Conservation (phyloP, 2,329 filamentous ascomycete species). For the Chaetothyriales sp. region DNA sequence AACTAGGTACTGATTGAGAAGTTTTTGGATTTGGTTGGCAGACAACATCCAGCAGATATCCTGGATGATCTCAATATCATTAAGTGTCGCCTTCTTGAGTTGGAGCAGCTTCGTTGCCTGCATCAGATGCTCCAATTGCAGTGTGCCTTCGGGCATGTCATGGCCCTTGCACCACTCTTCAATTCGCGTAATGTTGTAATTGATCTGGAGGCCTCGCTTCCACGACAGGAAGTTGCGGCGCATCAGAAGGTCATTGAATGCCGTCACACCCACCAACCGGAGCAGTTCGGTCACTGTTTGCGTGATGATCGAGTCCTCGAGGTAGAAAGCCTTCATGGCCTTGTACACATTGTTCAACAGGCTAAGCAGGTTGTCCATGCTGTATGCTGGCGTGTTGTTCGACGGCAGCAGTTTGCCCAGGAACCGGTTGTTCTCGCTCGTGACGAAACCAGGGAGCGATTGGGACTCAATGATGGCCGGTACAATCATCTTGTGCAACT, state of each 20-base stretch:
- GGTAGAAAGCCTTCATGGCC: constrained; percentile 96
- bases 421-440: constrained; percentile 96
- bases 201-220: constrained; percentile 98
- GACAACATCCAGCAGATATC: constrained; percentile 96
- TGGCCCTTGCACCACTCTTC: constrained; percentile 99
- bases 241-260: constrained; percentile 97
- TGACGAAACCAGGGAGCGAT: constrained; percentile 93
- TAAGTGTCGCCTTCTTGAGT: constrained; percentile 95
- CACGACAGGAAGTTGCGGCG: constrained; percentile 95
- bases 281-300: constrained; percentile 92
- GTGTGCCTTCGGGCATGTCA: constrained; percentile 95
- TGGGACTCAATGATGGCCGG: constrained; percentile 98
- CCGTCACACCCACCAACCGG: constrained; percentile 84
- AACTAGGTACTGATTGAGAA: constrained; percentile 95
- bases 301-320: constrained; percentile 89
- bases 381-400: constrained; percentile 86
- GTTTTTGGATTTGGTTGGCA: constrained; percentile 96
- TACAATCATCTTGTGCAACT: constrained; percentile 98
- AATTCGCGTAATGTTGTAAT: constrained; percentile 98
- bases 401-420: constrained; percentile 88
- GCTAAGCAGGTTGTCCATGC: constrained; percentile 96
- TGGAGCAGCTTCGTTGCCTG: constrained; percentile 94
- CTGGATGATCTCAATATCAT: constrained; percentile 99
- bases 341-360: constrained; percentile 94
- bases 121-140: constrained; percentile 97